Base-by-base conservation (phyloP, 192 early-diverging fungal species). In the Coemansia sp. region DNA sequence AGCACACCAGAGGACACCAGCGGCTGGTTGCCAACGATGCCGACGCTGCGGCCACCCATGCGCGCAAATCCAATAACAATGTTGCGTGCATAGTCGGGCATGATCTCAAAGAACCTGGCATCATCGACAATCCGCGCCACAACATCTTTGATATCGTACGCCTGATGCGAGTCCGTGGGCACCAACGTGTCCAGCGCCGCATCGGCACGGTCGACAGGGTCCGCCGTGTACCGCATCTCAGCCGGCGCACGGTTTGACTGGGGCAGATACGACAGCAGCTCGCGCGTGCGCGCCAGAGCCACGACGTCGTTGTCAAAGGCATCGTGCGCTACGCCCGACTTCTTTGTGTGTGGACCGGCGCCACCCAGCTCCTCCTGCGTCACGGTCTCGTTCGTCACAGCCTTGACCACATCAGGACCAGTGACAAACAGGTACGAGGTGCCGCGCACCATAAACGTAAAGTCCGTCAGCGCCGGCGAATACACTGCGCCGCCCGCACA, bases 401-500 rank as follows among this genome's bases (percentile, higher is more conserved):
- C 85, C 80, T 93, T 94, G 59, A 98, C 91, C 3, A 98, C 95
- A 22, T 94, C 93, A 4, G 95, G 95, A 14, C 95, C 95, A 5
- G 95, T 98, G 25, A 98, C 95, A 72, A 95, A 98, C 47, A 98
- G 79, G 63, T 95, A 90, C 28, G 93, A 95, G 3, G 92, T 89
- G 57, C 93, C 89, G 14, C 85, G 79, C n/a, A 98, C 93, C 95
- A 98, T 98, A 55, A 95, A 91, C 2, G 88, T 94, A 46, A 95
- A 95, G 55, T 98, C 95, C 0, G 92, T 98, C 75, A 98, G 75
- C 34, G 95, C 95, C 15, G 95, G 95, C 13, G 91, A 94, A 75
- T 98, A 98, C 19, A 98, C 95, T 6, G 92, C 93, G 38, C 94
- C 94, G 65, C 95, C 95, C 22, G 95, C 95, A 58, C 93, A 98